Conservation (phyloP, 2,329 filamentous ascomycete species). For the Colletotrichum lupini region DNA sequence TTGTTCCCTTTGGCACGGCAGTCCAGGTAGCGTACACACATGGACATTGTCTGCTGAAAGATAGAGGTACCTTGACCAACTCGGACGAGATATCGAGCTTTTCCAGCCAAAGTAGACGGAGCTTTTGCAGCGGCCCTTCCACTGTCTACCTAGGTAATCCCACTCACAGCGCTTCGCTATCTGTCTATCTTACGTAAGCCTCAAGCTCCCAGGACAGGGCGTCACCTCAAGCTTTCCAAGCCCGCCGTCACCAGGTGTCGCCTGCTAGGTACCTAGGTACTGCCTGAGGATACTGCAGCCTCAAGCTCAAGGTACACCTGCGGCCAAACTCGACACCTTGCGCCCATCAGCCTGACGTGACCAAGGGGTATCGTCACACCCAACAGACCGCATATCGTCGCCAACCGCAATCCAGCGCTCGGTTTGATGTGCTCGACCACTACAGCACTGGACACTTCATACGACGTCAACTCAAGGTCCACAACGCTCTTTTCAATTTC, state of each 20-base stretch:
- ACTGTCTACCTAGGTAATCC: neutral
- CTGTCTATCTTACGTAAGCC: neutral
- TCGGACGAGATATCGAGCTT: neutral
- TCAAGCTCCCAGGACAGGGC: neutral
- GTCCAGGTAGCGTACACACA: neutral
- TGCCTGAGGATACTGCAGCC: constrained; percentile 27
- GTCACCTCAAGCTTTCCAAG: neutral
- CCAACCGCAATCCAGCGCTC: constrained; percentile 37
- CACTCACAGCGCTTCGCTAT: neutral
- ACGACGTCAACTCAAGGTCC: constrained; percentile 23
- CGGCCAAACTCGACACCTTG: constrained; percentile 25
- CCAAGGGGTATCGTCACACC: constrained; percentile 14
- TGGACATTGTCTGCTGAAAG: neutral
- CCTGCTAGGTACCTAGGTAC: neutral
- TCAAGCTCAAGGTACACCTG: neutral
- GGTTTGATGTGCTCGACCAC: constrained; percentile 17
- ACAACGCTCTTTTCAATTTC: constrained; percentile 7
- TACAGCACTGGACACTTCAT: neutral
- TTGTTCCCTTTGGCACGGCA: constrained; percentile 7
- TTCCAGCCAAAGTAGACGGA: neutral
- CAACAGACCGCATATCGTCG: constrained; percentile 36
- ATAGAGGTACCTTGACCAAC: neutral
- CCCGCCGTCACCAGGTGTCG: neutral
- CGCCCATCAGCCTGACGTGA: constrained; percentile 25
- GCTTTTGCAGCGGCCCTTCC: neutral